Evolutionary conservation across 2,329 filamentous ascomycete species (phyloP).

Genomic region (Fusarium sp.): DNA sequence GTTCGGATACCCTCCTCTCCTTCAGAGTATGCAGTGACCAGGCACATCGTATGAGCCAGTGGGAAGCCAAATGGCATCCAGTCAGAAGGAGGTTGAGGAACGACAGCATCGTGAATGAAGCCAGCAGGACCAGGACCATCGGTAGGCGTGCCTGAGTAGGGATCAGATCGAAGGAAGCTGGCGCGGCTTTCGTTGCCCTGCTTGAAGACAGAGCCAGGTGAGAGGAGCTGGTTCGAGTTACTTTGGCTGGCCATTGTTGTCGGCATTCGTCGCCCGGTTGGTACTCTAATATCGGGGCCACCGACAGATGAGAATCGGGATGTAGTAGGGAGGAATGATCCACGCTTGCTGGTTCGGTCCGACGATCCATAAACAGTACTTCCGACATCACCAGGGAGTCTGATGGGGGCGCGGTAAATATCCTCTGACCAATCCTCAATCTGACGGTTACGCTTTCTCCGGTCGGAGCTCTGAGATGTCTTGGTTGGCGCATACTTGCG

Average conservation of each 20-base stretch:
- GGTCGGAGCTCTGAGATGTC: slow-evolving; percentile 84
- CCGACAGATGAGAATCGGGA: slow-evolving; percentile 95
- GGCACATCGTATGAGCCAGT: slow-evolving; percentile 89
- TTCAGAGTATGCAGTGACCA: slow-evolving; percentile 98
- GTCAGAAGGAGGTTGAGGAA: slow-evolving; percentile 94
- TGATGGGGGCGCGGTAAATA: slow-evolving; percentile 91
- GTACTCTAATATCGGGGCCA: slow-evolving; percentile 71
- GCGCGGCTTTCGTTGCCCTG: slow-evolving; percentile 71
- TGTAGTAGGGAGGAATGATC: slow-evolving; percentile 91
- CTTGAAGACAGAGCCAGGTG: slow-evolving; percentile 78
- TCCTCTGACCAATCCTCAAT: slow-evolving; percentile 99
- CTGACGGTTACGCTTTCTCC: slow-evolving; percentile 87
- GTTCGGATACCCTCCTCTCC: slow-evolving; percentile 92
- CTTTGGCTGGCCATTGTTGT: slow-evolving; percentile 97
- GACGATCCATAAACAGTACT: slow-evolving; percentile 70
- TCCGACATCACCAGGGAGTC: slow-evolving; percentile 79
- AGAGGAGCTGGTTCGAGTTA: slow-evolving; percentile 78
- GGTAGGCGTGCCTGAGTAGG: slow-evolving; percentile 65
- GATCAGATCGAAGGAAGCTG: slow-evolving; percentile 74
- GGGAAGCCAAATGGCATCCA: slow-evolving; percentile 98
- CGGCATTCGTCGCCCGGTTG: slow-evolving; percentile 67
- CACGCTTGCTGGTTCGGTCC: slow-evolving; percentile 82
- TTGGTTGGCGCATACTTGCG: slow-evolving; percentile 86
- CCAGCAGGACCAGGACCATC: slow-evolving; percentile 86
- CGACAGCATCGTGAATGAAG: slow-evolving; percentile 96